Base-by-base conservation (phyloP, 1,139 yeast species). In the Wickerhamiella pararugosa region DNA sequence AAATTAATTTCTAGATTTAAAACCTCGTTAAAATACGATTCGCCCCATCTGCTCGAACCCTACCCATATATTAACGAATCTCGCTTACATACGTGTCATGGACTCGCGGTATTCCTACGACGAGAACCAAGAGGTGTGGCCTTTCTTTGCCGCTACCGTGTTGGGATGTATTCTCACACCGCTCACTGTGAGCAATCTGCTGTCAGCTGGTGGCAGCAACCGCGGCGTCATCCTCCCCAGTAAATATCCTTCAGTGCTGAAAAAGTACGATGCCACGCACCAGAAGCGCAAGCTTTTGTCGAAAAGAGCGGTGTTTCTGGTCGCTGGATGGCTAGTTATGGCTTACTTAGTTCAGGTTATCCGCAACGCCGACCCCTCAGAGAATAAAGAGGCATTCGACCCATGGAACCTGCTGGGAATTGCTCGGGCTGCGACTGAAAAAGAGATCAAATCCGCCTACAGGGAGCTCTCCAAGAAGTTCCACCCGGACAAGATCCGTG, bases 61-160 rank as follows among this genome's bases (percentile, higher is more conserved):
- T 15, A 15, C 21, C 21, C 21, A 15, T 15, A 15, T 15, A 15
- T 15, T 15, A 15, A 15, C 21, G 21, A 15, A 15, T 15, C 21
- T 15, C 21, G 21, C 21, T 15, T 15, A 15, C 21, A 15, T 15
- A 15, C 21, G 21, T 21, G 32, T 26, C 32, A 37, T 38, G 36
- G 67, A 66, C 52, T 62, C 70, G 32, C 58, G 67, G 45, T 66
- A 66, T 51, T 60, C 65, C 46, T 90, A 87, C 61, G 98, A 90
- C 64, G 97, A 86, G 60, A 75, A 77, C 53, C 77, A 90, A 37
- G 94, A 84, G 55, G 86, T 94, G 5, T 90, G 97, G 97, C 98
- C 98, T 36, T 86, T 79, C 59, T 90, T 87, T 57, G 74, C 80
- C 45, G 64, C 83, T 56, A 90, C 97, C 1, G 65, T 86, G 44